Conservation (phyloP, 108 stramenopile genomes). For the Conticribra weissflogii region DNA sequence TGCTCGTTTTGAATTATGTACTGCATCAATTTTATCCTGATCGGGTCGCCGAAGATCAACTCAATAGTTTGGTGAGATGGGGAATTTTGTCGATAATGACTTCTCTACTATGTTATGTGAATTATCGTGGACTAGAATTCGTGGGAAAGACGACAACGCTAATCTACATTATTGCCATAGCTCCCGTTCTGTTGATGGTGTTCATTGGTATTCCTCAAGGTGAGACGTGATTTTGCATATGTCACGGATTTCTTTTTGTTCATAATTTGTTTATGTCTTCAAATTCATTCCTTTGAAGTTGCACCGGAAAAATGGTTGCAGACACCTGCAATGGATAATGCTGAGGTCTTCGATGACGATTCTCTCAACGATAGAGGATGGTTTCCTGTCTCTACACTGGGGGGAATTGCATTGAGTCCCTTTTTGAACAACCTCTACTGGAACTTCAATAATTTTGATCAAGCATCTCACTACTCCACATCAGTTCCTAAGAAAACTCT, state of each 20-base stretch:
- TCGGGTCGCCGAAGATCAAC: slow-evolving; percentile 15
- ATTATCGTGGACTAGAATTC: slow-evolving; percentile 64
- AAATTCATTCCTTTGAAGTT: slow-evolving; percentile 16
- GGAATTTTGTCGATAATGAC: slow-evolving; percentile 19
- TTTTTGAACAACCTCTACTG: slow-evolving; percentile 77
- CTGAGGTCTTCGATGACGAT: slow-evolving; percentile 34
- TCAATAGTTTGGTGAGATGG: slow-evolving; percentile 23
- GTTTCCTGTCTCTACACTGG: slow-evolving; percentile 22
- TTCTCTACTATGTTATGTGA: slow-evolving; percentile 31
- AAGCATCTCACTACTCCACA: slow-evolving; percentile 61
- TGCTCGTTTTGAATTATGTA: slow-evolving; percentile 83
- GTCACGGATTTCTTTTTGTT: background rate
- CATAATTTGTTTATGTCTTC: background rate
- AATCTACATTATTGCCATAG: slow-evolving; percentile 57
- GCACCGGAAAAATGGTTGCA: slow-evolving; percentile 59
- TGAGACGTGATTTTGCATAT: slow-evolving; percentile 7
- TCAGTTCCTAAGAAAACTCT: slow-evolving; percentile 55
- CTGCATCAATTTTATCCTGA: slow-evolving; percentile 51
- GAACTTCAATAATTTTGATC: slow-evolving; percentile 73
- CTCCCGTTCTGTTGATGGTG: slow-evolving; percentile 65
- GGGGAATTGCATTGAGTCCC: slow-evolving; percentile 26
- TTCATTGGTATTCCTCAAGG: slow-evolving; percentile 52
- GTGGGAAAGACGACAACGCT: slow-evolving; percentile 54
- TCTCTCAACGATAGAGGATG: slow-evolving; percentile 24
- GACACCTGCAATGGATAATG: slow-evolving; percentile 36